Conservation (phyloP, 768 basidiomycete species). For the Calocybe cyanea region DNA sequence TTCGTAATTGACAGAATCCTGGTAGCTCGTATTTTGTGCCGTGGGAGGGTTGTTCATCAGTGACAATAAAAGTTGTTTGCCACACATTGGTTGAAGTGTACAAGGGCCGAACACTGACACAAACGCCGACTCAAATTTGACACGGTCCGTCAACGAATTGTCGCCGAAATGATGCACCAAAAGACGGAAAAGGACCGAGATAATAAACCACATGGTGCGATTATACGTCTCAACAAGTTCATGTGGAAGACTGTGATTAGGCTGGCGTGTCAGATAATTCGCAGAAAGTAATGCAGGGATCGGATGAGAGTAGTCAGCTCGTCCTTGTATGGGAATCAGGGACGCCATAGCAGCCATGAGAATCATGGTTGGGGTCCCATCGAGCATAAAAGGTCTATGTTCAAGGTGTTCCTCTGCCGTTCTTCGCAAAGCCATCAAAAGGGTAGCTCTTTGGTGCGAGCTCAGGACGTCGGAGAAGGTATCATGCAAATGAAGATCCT, state of each 20-base stretch:
- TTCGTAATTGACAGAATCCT: slow-evolving; percentile 1
- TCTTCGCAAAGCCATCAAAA: not conserved
- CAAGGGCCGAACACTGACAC: not conserved
- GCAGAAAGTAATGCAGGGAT: not conserved
- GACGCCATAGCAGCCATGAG: not conserved
- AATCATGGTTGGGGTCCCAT: not conserved
- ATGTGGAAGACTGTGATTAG: not conserved
- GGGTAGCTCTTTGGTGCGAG: not conserved
- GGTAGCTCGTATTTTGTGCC: slow-evolving; percentile 4
- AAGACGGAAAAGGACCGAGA: not conserved
- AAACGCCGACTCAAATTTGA: not conserved
- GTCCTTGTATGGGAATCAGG: not conserved
- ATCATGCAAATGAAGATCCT: too few species aligned
- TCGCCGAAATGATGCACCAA: not conserved
- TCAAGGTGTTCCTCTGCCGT: not conserved
- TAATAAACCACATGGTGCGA: not conserved
- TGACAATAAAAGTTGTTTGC: not conserved
- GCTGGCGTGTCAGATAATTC: slow-evolving; percentile 1
- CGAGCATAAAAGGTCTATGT: not conserved
- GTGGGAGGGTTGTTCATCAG: slow-evolving; percentile 2
- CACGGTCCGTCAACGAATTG: not conserved
- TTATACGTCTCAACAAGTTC: not conserved
- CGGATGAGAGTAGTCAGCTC: not conserved
- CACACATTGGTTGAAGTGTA: not conserved
- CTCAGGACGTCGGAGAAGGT: not conserved